A percentile compares a stretch with the other conserved stretches of the same genome.
Conservation (phyloP, 257 asterid species). For the Penstemon davidsonii region DNA sequence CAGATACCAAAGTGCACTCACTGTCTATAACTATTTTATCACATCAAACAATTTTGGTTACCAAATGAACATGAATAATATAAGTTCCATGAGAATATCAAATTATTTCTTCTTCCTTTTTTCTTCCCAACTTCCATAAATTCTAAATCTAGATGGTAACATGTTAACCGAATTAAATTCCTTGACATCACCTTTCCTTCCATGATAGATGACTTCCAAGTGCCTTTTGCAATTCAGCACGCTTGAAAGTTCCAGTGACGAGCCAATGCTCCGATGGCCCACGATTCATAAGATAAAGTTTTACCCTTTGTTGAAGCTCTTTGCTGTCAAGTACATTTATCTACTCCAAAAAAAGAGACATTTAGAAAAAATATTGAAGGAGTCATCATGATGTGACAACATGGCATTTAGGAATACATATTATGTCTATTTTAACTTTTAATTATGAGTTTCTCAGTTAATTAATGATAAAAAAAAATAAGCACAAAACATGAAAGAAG, state of each 20-base stretch:
- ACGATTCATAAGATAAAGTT: constrained; percentile 66
- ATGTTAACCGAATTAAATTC: constrained; percentile 14
- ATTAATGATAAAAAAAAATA: background rate
- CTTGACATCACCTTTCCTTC: constrained; percentile 81
- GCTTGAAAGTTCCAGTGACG: constrained; percentile 77
- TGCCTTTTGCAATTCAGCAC: constrained; percentile 83
- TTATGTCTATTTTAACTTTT: too few relatives aligned
- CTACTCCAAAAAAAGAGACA: constrained; percentile 39
- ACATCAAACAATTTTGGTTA: constrained; percentile 1
- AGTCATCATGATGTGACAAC: background rate
- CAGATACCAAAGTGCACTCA: constrained; percentile 24
- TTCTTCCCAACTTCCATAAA: background rate
- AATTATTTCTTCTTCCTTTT: background rate
- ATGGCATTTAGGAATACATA: background rate
- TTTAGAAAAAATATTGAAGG: background rate
- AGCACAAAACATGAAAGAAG: constrained; percentile 24
- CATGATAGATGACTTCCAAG: constrained; percentile 91
- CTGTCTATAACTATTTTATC: background rate
- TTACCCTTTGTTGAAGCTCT: constrained; percentile 91
- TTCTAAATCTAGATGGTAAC: background rate
- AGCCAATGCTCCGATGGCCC: constrained; percentile 98
- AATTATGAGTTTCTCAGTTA: too few relatives aligned
- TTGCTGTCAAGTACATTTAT: constrained; percentile 84
- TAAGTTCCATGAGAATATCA: constrained; percentile 1
- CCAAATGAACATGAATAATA: constrained; percentile 8